Evolutionary conservation across 2,329 filamentous ascomycete species (phyloP), one percentile per base, ranked within the genome.

Genomic region (Botrytis elliptica): DNA sequence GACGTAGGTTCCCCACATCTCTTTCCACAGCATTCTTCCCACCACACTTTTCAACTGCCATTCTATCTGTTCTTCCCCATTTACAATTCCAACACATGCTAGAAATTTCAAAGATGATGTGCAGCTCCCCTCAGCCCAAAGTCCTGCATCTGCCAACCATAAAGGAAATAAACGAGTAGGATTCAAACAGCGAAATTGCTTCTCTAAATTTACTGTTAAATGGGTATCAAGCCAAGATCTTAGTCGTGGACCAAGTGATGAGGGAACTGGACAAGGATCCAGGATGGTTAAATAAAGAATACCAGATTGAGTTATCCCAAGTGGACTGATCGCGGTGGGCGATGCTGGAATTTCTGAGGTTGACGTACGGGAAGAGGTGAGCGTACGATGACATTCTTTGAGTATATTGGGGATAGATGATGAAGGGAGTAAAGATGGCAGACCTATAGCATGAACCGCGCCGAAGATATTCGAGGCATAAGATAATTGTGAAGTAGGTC

Each of bases 181-280:
- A 71, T 86, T 88, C 8, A 85, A 86, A 77, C 89, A 91, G 14
- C 88, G 85, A 73, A 88, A 90, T 25, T 86, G 83, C 36, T 84
- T 84, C 78, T 90, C 88, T 0, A 93, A 81, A 73, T 90, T 90
- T 10, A 87, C 80, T 2, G 91, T 80, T 0, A 93, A 83, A 70
- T 91, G 84, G 5, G 87, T 84, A 62, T 91, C 88, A 3, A 93
- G 83, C 91, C 91, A 93, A 1, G 83, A 80, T 52, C 86, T 84
- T 78, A 93, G 82, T 1, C 83, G 82, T 0, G 88, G 88, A 0
- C 91, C 91, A 38, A 89, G 83, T 0, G 86, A 89, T 2, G 84
- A 82, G 5, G 86, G 82, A 0, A 86, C 83, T 0, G 91, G 91
- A 12, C 87, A 82, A 0, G 91, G 89, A 73, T 93, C 89, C 75